Evolutionary conservation across 495 filamentous ascomycete species (phyloP).

Genomic region (Xeromyces bisporus): DNA sequence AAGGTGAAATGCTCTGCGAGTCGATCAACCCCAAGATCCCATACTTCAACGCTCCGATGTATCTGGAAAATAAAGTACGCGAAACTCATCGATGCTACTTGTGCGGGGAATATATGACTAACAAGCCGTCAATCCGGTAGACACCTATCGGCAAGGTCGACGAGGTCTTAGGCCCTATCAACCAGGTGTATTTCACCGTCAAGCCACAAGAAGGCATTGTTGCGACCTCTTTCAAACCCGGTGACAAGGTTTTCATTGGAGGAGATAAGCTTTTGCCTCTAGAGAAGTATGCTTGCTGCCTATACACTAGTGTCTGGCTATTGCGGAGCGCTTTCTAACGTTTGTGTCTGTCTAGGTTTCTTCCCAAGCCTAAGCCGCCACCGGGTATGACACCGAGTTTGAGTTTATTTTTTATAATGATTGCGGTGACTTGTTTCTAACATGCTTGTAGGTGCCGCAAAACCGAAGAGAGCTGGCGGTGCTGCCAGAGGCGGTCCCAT

Average conservation of each 20-base stretch:
- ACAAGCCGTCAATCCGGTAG: too few species aligned
- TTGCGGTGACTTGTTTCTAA: conserved; percentile 8
- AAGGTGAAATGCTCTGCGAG: conserved; percentile 93
- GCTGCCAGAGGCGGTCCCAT: conserved; percentile 31
- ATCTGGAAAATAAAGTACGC: conserved; percentile 88
- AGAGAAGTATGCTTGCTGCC: conserved; percentile 56
- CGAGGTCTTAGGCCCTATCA: conserved; percentile 73
- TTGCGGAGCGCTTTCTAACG: too few species aligned
- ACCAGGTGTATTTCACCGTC: conserved; percentile 94
- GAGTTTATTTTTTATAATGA: conserved; percentile 2
- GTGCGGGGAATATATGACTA: too few species aligned
- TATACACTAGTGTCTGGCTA: too few species aligned
- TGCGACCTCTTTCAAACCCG: conserved; percentile 80
- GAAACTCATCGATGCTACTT: neutral
- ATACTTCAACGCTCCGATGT: conserved; percentile 97
- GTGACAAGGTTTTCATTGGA: conserved; percentile 94
- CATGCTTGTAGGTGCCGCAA: conserved; percentile 27
- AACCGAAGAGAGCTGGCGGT: conserved; percentile 42
- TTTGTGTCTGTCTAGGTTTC: conserved; percentile 48
- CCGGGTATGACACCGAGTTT: conserved; percentile 39
- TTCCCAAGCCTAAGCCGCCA: conserved; percentile 82
- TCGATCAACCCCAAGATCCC: conserved; percentile 89
- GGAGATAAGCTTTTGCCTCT: conserved; percentile 86
- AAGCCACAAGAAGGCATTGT: conserved; percentile 93
- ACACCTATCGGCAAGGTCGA: conserved; percentile 43